Percentiles rank a stretch among this genome's conserved stretches.
These are phyloP conservation scores for Hyaloscypha bicolor DNA, from an alignment of 495 filamentous ascomycete genomes.

Conservation along the genomic window DNA sequence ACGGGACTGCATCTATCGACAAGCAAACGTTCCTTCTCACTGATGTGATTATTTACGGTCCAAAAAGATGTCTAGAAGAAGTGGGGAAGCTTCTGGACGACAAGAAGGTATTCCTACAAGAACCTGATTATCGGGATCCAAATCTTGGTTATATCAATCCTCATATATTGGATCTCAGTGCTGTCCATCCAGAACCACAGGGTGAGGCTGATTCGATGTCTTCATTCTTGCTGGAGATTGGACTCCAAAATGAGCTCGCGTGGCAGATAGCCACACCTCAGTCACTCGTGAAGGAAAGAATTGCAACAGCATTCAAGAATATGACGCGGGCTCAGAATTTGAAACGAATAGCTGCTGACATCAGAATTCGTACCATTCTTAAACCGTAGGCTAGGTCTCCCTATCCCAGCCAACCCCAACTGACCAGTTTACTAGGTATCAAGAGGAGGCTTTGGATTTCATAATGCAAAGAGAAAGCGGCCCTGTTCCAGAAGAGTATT, in stretches of 20 bases:
- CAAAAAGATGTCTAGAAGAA: slow-evolving; percentile 11
- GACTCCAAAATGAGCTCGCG: not conserved
- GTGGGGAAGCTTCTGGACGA: slow-evolving; percentile 35
- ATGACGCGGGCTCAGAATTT: not conserved
- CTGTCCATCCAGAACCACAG: not conserved
- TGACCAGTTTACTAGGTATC: slow-evolving; percentile 33
- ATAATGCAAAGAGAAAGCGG: slow-evolving; percentile 40
- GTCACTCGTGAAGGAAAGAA: slow-evolving; percentile 17
- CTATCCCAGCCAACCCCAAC: no score
- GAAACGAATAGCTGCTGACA: not conserved
- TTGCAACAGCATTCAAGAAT: slow-evolving; percentile 11
- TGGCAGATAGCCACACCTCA: not conserved
- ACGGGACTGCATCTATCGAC: not conserved
- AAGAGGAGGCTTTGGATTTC: slow-evolving; percentile 37
- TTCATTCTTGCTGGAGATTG: not conserved
- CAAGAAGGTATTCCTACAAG: slow-evolving; percentile 39
- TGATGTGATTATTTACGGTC: slow-evolving; percentile 43
- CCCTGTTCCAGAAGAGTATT: slow-evolving; percentile 31
- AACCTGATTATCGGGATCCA: slow-evolving; percentile 29
- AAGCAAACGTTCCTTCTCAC: slow-evolving; percentile 13
- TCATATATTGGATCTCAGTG: slow-evolving; percentile 34
- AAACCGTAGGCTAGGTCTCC: not conserved
- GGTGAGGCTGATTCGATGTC: not conserved
- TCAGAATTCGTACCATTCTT: not conserved
- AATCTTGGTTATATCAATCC: slow-evolving; percentile 38